These are phyloP conservation scores for Chimonanthus praecox DNA, from an alignment of 164 flowering plant species.

Conservation along the genomic window DNA sequence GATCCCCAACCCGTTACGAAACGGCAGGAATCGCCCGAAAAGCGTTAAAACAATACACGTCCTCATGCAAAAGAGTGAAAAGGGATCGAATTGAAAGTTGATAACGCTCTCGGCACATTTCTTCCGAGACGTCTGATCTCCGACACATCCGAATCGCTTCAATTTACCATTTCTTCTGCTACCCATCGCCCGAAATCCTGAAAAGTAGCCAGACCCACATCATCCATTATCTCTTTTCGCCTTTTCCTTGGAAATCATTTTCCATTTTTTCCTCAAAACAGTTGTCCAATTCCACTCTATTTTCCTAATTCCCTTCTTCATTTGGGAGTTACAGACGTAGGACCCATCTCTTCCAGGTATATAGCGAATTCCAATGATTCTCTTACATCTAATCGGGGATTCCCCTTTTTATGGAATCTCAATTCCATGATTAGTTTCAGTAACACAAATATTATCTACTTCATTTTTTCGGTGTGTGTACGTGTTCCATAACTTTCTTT, in stretches of 20 bases:
- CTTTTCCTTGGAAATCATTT: not conserved
- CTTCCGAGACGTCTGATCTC: not conserved
- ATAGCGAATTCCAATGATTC: no score
- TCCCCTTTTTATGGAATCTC: not conserved
- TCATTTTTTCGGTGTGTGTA: not conserved
- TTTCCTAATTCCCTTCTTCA: not conserved
- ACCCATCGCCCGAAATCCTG: constrained; percentile 1
- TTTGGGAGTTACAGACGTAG: not conserved
- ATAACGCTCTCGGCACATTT: not conserved
- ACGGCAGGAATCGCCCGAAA: not conserved
- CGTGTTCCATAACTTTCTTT: no score
- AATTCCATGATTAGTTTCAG: not conserved
- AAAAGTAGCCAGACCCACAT: not conserved
- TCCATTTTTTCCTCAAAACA: not conserved
- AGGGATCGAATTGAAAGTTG: not conserved
- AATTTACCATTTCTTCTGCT: not conserved
- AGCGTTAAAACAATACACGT: not conserved
- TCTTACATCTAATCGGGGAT: not conserved
- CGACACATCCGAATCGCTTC: not conserved
- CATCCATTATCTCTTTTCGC: not conserved
- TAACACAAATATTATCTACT: not conserved
- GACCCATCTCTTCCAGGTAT: not conserved
- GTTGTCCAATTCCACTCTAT: not conserved
- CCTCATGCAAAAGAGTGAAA: not conserved
- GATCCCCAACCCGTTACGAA: not conserved